Evolutionary conservation across 345 rosid species (phyloP).

Genomic region (Luvunga scandens): DNA sequence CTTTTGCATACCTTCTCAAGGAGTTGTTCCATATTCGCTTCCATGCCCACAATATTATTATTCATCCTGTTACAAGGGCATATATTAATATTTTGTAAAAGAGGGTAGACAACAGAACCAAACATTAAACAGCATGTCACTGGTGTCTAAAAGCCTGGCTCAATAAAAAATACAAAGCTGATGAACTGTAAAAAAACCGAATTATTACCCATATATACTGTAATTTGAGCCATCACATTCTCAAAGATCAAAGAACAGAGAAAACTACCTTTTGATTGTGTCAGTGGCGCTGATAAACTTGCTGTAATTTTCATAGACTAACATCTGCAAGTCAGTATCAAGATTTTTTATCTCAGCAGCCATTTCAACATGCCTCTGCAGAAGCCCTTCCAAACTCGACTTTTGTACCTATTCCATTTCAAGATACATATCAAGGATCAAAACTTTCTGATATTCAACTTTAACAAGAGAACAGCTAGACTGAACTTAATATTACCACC

Average conservation of each 20-base stretch:
- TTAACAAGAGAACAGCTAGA: neutral
- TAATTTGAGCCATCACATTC: neutral
- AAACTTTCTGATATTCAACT: neutral
- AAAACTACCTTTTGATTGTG: constrained; percentile 80
- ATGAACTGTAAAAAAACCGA: neutral
- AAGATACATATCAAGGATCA: neutral
- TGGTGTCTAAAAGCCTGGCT: neutral
- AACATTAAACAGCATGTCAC: neutral
- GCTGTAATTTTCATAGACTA: constrained; percentile 93
- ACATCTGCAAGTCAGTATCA: constrained; percentile 97
- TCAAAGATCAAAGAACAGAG: neutral
- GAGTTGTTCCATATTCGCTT: constrained; percentile 91
- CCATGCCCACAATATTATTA: constrained; percentile 95
- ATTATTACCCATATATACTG: neutral
- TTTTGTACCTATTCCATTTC: constrained; percentile 57
- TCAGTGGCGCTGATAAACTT: constrained; percentile 99
- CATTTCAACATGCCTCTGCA: constrained; percentile 93
- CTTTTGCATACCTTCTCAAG: constrained; percentile 66
- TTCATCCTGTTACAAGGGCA: constrained; percentile 74
- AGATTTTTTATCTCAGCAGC: constrained; percentile 98
- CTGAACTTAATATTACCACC: neutral
- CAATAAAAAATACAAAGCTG: neutral
- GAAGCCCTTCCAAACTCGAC: constrained; percentile 81
- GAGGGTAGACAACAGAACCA: neutral
- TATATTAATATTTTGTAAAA: constrained; percentile 1